Conservation (phyloP, 352 stramenopile species). For the Thalassiosira oceanica region DNA sequence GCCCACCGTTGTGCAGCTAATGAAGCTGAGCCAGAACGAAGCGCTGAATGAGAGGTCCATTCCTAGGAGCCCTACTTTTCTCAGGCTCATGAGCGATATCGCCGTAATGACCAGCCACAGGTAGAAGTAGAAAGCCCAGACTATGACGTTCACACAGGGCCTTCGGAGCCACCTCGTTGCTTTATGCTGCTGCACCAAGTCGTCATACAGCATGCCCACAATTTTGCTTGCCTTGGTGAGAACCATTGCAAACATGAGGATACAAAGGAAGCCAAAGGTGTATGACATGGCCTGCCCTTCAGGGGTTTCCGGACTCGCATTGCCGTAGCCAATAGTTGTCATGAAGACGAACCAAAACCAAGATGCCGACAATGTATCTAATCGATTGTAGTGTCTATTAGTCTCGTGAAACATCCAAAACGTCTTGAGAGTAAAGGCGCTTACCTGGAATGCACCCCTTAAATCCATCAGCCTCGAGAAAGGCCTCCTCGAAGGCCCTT, state of each 20-base stretch:
- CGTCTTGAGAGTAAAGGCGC: no score
- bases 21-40: constrained; percentile 51
- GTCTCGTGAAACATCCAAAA: no score
- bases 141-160: constrained; percentile 9
- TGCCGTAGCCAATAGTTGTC: constrained; percentile 28
- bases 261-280: constrained; percentile 35
- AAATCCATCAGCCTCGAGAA: constrained; percentile 3
- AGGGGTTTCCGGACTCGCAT: constrained; percentile 23
- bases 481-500: neutral
- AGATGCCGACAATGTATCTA: constrained; percentile 1
- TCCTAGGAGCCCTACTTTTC: constrained; percentile 11
- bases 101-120: constrained; percentile 31
- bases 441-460: neutral
- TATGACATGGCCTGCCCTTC: constrained; percentile 21
- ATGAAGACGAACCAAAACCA: constrained; percentile 20
- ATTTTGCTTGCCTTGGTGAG: constrained; percentile 17
- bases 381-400: no score
- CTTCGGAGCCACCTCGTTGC: neutral
- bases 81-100: constrained; percentile 6
- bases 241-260: constrained; percentile 46
- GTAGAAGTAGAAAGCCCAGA: constrained; percentile 26
- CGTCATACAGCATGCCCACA: constrained; percentile 27
- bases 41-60: constrained; percentile 12
- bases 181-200: constrained; percentile 22
- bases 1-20: constrained; percentile 49